These are phyloP conservation scores for Echria macrotheca DNA, from an alignment of 495 filamentous ascomycete genomes.

Conservation along the genomic window DNA sequence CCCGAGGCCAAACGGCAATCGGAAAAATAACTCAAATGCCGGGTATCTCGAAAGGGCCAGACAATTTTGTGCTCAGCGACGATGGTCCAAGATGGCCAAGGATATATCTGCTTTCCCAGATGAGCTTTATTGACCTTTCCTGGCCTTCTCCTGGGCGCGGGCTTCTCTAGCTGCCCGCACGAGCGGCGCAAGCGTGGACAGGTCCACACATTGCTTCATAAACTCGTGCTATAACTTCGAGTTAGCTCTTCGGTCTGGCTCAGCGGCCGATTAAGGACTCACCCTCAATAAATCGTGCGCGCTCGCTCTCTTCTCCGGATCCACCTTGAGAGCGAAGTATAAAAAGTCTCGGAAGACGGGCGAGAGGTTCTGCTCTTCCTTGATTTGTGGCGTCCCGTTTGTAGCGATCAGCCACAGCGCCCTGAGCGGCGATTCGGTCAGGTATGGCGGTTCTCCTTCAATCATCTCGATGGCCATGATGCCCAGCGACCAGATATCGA, in stretches of 20 bases:
- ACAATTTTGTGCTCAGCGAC: no score
- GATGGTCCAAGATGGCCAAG: no score
- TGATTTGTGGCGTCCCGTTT: slow-evolving; percentile 91
- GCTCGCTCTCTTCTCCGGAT: slow-evolving; percentile 91
- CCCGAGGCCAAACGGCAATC: neutral
- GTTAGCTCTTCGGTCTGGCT: no score
- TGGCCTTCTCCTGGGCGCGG: slow-evolving; percentile 76
- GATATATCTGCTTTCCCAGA: no score
- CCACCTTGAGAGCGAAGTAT: slow-evolving; percentile 85
- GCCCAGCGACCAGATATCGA: slow-evolving; percentile 96
- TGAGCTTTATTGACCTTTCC: no score
- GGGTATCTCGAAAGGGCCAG: no score
- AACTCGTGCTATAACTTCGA: slow-evolving; percentile 86
- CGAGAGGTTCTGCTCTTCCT: slow-evolving; percentile 80
- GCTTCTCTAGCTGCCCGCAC: slow-evolving; percentile 80
- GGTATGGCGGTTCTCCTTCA: slow-evolving; percentile 93
- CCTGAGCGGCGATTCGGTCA: slow-evolving; percentile 89
- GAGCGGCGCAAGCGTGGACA: slow-evolving; percentile 60
- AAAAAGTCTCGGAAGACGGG: slow-evolving; percentile 84
- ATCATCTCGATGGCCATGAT: slow-evolving; percentile 99
- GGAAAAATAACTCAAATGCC: neutral
- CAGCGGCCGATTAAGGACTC: slow-evolving; percentile 27
- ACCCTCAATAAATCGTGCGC: slow-evolving; percentile 89
- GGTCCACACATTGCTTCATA: slow-evolving; percentile 76
- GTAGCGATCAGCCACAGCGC: slow-evolving; percentile 96